Base-by-base conservation (phyloP, 768 basidiomycete species). In the Suillus paluster region DNA sequence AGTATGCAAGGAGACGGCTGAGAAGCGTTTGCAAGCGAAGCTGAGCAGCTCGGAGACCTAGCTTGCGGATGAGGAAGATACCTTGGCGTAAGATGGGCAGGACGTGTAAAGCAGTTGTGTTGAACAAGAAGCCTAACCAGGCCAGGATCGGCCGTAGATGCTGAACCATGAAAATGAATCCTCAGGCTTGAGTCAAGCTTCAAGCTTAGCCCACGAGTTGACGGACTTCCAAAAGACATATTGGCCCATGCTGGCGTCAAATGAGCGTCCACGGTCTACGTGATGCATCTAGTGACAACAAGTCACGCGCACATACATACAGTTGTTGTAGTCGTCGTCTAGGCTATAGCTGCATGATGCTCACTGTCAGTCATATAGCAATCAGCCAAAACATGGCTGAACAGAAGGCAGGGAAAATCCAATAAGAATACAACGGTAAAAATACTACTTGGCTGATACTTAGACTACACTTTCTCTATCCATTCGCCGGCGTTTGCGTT, bases 401-500 rank as follows among this genome's bases (percentile, higher is more conserved):
- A n/a, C 5, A 15, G 45, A 46, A n/a, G 41, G 45, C 23, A 19
- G 15, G n/a, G 6, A 57, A 63, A 33, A 49, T 21, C 21, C 54
- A 65, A 65, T 50, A 63, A 57, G 27, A 50, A 36, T 42, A 57
- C 34, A 56, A n/a, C n/a, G n/a, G 39, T 57, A 48, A 23, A 41
- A 59, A 67, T 59, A 58, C 30, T 30, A 34, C 33, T 21, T 15
- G 54, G 11, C 17, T 25, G 21, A 72, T 25, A 57, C 45, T 59
- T 45, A 52, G 38, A 38, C 61, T 62, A 60, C 57, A 30, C 60
- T 67, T 44, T 81, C 81, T 45, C 81, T 70, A 66, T 91, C 91
- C 86, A 91, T 89, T 65, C 86, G 79, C 66, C 94, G 81, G 73
- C 88, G 83, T 76, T 97, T 96, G 71, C 94, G 83, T 74, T 94